phyloP scores from a whole-genome alignment of 2,329 filamentous ascomycete genomes.

The Mycosphaerella arachidis region DNA sequence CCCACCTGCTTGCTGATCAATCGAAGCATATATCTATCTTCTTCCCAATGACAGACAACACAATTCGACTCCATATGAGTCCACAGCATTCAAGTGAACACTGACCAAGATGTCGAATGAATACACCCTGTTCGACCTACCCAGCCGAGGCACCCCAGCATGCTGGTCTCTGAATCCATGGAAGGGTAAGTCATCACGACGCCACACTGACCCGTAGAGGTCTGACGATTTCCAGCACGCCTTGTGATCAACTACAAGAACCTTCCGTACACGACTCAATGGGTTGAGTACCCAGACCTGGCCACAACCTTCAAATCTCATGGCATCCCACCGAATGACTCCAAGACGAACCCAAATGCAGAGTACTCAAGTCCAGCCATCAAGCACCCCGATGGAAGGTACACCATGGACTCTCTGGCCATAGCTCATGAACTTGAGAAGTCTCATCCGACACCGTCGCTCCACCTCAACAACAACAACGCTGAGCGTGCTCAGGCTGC shows the following conservation, averaged over 20 bases:
- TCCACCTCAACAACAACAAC: slow-evolving; percentile 48
- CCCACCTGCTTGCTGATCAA: background rate
- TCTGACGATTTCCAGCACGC: slow-evolving; percentile 47
- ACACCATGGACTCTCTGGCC: slow-evolving; percentile 59
- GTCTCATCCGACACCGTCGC: slow-evolving; percentile 53
- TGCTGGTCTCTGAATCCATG: slow-evolving; percentile 66
- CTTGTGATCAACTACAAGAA: slow-evolving; percentile 63
- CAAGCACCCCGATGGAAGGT: slow-evolving; percentile 52
- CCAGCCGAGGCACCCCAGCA: slow-evolving; percentile 47
- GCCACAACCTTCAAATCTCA: slow-evolving; percentile 50
- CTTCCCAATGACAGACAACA: background rate
- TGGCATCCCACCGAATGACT: slow-evolving; percentile 46
- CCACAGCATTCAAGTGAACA: background rate
- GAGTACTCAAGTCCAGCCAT: slow-evolving; percentile 54
- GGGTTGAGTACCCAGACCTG: slow-evolving; percentile 66
- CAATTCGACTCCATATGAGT: background rate
- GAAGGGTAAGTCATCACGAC: slow-evolving; percentile 53
- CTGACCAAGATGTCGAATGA: slow-evolving; percentile 27
- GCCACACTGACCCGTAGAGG: background rate
- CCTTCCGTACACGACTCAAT: slow-evolving; percentile 63
- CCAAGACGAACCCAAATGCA: slow-evolving; percentile 30
- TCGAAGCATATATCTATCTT: background rate
- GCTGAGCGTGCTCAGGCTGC: slow-evolving; percentile 34
- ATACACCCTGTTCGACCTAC: slow-evolving; percentile 60
- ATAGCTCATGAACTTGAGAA: slow-evolving; percentile 60